Base-by-base conservation (phyloP, 768 basidiomycete species). In the Termitomyces sp. region DNA sequence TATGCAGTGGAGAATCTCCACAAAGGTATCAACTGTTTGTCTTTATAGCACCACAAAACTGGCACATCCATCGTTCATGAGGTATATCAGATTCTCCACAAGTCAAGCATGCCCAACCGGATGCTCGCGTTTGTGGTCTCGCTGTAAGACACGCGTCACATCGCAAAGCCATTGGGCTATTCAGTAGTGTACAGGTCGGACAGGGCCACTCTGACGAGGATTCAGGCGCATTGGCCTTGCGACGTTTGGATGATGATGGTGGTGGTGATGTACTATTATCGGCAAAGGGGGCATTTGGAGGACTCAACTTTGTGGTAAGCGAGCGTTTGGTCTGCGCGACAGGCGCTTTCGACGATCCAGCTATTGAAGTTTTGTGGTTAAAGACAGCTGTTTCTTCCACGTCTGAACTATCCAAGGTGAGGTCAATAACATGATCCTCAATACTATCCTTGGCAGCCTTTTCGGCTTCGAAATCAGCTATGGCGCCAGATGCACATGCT, bases 11-110 rank as follows among this genome's bases (percentile, higher is more conserved):
- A 24, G 36, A 55, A 41, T 51, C 34, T 18, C n/a, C n/a, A n/a
- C n/a, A n/a, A 12, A 16, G 29, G 7, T 47, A 57, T 72, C 66
- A 77, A 60, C 73, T 77, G 15, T 53, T 62, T 20, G 66, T 55
- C 61, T 91, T 92, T 52, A 92, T 77, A 20, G 75, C 72, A 16
- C 90, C 90, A 67, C 92, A 94, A 55, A 77, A 80, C 16, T 72
- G 70, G 73, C 93, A 94, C 49, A 84, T 86, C 90, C 88, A 94
- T 59, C 84, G 80, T 22, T 84, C 78, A 60, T 81, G 80, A 2
- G 81, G 78, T 69, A 85, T 87, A 26, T 80, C 83, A 34, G 66
- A 68, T 67, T 87, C 82, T 24, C 84, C 83, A 60, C 90, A 94
- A 22, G 75, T 71, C 12, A 74, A 68, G 66, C 90, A 93, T 22